A percentile compares a stretch with the other conserved stretches of the same genome.
These are phyloP conservation scores for Diddensiella santjacobensis DNA, from an alignment of 805 yeast species.

Conservation along the genomic window DNA sequence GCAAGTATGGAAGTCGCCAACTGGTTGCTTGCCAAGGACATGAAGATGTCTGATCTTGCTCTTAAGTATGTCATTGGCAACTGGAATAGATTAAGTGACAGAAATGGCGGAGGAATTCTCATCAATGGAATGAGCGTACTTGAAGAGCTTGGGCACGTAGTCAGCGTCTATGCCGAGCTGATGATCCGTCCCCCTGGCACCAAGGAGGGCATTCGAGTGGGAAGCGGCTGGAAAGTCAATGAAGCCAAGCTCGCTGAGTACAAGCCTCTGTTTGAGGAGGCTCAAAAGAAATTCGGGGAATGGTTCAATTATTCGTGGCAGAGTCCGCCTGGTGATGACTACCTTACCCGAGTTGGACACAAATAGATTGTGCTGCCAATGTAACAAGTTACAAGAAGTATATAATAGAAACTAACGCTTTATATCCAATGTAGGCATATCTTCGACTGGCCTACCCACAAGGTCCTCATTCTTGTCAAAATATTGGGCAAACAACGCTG, in stretches of 20 bases:
- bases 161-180: slow-evolving; percentile 11
- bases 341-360: background rate
- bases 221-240: slow-evolving; percentile 11
- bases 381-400: background rate
- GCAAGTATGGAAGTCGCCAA: slow-evolving; percentile 43
- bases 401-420: background rate
- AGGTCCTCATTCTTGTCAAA: background rate
- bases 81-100: slow-evolving; percentile 39
- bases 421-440: background rate
- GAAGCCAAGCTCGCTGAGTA: slow-evolving; percentile 7
- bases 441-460: background rate
- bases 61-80: slow-evolving; percentile 65
- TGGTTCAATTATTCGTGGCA: slow-evolving; percentile 16
- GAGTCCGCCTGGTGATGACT: slow-evolving; percentile 11
- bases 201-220: slow-evolving; percentile 5
- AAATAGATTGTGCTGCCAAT: background rate
- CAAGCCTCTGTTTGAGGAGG: slow-evolving; percentile 10
- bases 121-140: slow-evolving; percentile 16
- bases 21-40: slow-evolving; percentile 38
- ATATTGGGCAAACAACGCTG: slow-evolving; percentile 14
- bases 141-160: slow-evolving; percentile 15
- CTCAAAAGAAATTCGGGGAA: slow-evolving; percentile 13
- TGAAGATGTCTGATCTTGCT: slow-evolving; percentile 77
- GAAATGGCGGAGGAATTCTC: slow-evolving; percentile 19
- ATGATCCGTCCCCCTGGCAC: slow-evolving; percentile 6